Conservation (phyloP, 257 asterid species). For the Asclepias syriaca region DNA sequence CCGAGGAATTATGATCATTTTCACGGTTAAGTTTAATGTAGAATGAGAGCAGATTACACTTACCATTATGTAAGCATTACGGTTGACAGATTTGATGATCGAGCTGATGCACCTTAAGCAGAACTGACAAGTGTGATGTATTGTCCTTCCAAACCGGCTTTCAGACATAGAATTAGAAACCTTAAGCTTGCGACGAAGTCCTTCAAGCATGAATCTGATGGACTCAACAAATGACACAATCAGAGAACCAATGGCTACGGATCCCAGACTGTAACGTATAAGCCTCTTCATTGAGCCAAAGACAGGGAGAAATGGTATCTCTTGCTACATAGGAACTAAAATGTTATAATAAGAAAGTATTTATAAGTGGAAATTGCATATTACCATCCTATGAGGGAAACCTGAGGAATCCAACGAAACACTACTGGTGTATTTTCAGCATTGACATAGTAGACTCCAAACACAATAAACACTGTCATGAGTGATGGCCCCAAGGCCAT, state of each 20-base stretch:
- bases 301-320: constrained; percentile 89
- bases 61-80: constrained; percentile 94
- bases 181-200: constrained; percentile 83
- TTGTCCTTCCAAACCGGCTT: constrained; percentile 57
- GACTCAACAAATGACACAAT: constrained; percentile 70
- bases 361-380: not conserved
- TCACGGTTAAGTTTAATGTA: too few relatives aligned
- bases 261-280: constrained; percentile 66
- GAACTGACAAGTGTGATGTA: constrained; percentile 52
- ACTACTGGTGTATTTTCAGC: constrained; percentile 85
- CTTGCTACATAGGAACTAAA: too few relatives aligned
- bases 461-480: constrained; percentile 95
- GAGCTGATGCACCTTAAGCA: constrained; percentile 65
- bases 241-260: constrained; percentile 86
- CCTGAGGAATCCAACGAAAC: constrained; percentile 96
- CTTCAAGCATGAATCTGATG: constrained; percentile 80
- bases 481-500: constrained; percentile 92
- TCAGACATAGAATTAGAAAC: constrained; percentile 48
- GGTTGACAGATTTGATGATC: constrained; percentile 80
- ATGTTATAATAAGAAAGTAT: too few relatives aligned
- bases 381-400: constrained; percentile 92
- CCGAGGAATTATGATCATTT: too few relatives aligned
- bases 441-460: constrained; percentile 93
- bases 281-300: constrained; percentile 66
- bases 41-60: constrained; percentile 22